Evolutionary conservation across 2,329 filamentous ascomycete genomes (phyloP).

Genomic region (Didymella exigua): DNA sequence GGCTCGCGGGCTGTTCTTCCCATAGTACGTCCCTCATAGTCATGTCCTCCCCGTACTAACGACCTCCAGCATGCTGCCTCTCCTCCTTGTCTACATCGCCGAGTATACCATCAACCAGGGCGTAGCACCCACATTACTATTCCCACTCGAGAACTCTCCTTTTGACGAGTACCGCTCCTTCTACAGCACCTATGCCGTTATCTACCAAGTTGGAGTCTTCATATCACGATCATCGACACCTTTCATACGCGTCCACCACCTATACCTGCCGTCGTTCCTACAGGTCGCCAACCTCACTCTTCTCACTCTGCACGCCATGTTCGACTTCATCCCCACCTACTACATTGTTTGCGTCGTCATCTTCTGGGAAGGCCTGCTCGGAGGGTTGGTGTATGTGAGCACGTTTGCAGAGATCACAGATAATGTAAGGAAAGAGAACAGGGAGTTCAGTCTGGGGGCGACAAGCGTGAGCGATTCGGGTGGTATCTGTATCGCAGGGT

Average conservation of each 20-base stretch:
- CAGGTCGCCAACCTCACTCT: conserved; percentile 79
- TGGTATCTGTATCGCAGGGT: conserved; percentile 86
- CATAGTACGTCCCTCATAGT: conserved; percentile 55
- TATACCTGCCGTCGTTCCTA: conserved; percentile 82
- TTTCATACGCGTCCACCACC: conserved; percentile 77
- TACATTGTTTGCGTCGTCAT: conserved; percentile 84
- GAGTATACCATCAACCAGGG: conserved; percentile 99
- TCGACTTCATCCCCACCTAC: conserved; percentile 81
- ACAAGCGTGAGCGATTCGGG: conserved; percentile 91
- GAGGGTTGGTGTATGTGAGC: conserved; percentile 85
- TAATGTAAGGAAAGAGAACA: conserved; percentile 73
- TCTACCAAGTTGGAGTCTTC: conserved; percentile 96
- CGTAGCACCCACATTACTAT: conserved; percentile 86
- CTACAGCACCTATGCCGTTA: conserved; percentile 91
- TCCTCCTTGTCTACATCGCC: conserved; percentile 90
- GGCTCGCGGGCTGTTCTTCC: conserved; percentile 72
- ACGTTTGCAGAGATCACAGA: conserved; percentile 95
- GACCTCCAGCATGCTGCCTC: conserved; percentile 73
- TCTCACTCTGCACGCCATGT: conserved; percentile 76
- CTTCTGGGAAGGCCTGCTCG: conserved; percentile 93
- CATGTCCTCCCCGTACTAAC: conserved; percentile 11
- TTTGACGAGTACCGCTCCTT: conserved; percentile 84
- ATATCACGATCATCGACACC: conserved; percentile 90
- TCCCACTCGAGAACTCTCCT: conserved; percentile 75
- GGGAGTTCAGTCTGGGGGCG: conserved; percentile 89